phyloP scores from a whole-genome alignment of 352 stramenopile genomes.

The Globisporangium alternatum region DNA sequence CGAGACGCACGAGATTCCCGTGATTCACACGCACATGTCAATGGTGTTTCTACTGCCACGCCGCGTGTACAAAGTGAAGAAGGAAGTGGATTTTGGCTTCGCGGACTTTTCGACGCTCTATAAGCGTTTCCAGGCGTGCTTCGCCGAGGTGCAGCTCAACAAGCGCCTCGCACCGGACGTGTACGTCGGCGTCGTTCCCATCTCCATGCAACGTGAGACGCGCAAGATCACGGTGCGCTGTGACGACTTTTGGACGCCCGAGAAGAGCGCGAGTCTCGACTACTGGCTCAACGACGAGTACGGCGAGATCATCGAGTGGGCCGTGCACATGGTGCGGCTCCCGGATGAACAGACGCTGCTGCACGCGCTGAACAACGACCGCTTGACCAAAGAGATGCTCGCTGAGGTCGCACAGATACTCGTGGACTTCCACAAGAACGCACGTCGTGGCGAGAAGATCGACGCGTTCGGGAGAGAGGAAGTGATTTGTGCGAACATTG shows the following conservation, averaged over 20 bases:
- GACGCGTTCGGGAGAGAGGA: conserved; percentile 52
- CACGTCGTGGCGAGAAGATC: conserved; percentile 49
- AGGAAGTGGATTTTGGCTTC: conserved; percentile 71
- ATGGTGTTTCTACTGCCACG: conserved; percentile 61
- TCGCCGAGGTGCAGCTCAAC: conserved; percentile 72
- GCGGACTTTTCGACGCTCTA: conserved; percentile 70
- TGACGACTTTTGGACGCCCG: conserved; percentile 64
- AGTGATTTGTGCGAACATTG: conserved; percentile 58
- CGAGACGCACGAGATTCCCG: conserved; percentile 18
- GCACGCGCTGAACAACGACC: conserved; percentile 29
- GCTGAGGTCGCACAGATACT: conserved; percentile 41
- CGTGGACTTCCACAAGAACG: conserved; percentile 52
- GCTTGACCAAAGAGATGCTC: conserved; percentile 36
- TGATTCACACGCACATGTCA: conserved; percentile 75
- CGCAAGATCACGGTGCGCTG: conserved; percentile 52
- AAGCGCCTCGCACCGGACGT: conserved; percentile 59
- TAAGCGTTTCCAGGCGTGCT: conserved; percentile 70
- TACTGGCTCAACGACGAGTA: conserved; percentile 68
- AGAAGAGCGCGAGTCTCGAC: conserved; percentile 54
- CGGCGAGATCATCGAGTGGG: conserved; percentile 76
- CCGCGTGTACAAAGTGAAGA: conserved; percentile 77
- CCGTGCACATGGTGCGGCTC: conserved; percentile 67
- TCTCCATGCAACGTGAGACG: conserved; percentile 58
- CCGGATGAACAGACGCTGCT: conserved; percentile 53
- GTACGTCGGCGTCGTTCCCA: conserved; percentile 62